phyloP scores from a whole-genome alignment of 306 rosid species.

The Casuarina glauca region DNA sequence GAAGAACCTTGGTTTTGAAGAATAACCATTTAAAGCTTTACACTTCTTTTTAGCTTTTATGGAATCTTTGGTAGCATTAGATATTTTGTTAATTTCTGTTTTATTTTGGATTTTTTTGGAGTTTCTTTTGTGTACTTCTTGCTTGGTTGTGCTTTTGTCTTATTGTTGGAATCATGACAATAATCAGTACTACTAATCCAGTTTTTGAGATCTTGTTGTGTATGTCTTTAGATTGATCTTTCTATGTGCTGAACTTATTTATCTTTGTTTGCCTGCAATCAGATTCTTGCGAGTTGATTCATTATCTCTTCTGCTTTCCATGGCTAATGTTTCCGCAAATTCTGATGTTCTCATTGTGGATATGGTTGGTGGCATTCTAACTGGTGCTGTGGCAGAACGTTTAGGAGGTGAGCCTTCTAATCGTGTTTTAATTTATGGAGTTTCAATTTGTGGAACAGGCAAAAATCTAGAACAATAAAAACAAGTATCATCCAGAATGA shows the following conservation, averaged over 20 bases:
- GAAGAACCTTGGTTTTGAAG: background rate
- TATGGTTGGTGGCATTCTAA: constrained; percentile 86
- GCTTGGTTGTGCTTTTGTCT: too few relatives aligned
- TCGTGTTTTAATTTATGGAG: constrained; percentile 2
- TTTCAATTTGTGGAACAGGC: background rate
- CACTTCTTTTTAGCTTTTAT: background rate
- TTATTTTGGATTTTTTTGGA: background rate
- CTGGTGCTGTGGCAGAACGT: constrained; percentile 96
- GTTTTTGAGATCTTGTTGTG: background rate
- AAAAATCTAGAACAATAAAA: constrained; percentile 1
- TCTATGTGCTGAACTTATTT: background rate
- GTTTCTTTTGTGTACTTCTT: background rate
- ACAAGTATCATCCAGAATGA: background rate
- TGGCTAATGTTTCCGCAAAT: constrained; percentile 82
- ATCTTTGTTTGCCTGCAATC: constrained; percentile 27
- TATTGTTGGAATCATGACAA: background rate
- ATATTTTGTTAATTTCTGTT: background rate
- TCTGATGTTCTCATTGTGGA: constrained; percentile 87
- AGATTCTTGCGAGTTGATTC: constrained; percentile 89
- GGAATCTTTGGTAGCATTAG: background rate
- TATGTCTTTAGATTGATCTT: background rate
- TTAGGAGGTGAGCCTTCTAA: constrained; percentile 67
- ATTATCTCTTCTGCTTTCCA: constrained; percentile 78
- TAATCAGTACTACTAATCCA: background rate
- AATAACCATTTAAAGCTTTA: background rate